These are phyloP conservation scores for Inga leiocalycina DNA, from an alignment of 306 rosid genomes.

Conservation along the genomic window DNA sequence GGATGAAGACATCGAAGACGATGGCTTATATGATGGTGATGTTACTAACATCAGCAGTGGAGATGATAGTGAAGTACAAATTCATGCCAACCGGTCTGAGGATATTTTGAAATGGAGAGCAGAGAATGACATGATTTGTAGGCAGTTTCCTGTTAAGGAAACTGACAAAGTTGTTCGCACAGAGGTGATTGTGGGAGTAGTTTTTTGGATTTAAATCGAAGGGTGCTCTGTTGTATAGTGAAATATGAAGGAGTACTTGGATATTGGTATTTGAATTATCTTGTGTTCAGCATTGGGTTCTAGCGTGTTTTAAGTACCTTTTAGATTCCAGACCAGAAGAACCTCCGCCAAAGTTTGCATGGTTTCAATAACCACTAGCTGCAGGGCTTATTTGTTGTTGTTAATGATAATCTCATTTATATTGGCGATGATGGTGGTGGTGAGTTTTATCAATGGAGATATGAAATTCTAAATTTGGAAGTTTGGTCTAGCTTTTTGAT, in stretches of 20 bases:
- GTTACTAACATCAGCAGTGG: conserved; percentile 45
- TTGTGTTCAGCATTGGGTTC: conserved; percentile 21
- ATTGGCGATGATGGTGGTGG: neutral
- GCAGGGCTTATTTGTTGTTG: neutral
- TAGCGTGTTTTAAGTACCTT: conserved; percentile 14
- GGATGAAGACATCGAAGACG: conserved; percentile 57
- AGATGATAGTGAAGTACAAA: conserved; percentile 57
- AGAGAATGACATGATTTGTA: conserved; percentile 76
- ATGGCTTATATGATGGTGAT: conserved; percentile 55
- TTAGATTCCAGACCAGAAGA: neutral
- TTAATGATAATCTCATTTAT: neutral
- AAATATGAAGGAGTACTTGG: neutral
- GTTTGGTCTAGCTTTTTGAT: conserved; percentile 13
- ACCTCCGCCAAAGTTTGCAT: neutral
- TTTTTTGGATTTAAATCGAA: conserved; percentile 18
- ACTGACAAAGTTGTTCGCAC: conserved; percentile 62
- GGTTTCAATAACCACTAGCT: neutral
- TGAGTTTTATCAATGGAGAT: neutral
- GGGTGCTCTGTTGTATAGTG: conserved; percentile 9
- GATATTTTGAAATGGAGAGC: conserved; percentile 69
- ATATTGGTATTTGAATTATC: conserved; percentile 9
- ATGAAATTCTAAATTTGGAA: conserved; percentile 1
- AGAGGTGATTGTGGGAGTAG: conserved; percentile 58
- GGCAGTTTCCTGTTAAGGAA: conserved; percentile 89
- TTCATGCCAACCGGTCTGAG: conserved; percentile 67